Base-by-base conservation (phyloP, 116 monocot genomes). In the Dioscorea cayenensis region DNA sequence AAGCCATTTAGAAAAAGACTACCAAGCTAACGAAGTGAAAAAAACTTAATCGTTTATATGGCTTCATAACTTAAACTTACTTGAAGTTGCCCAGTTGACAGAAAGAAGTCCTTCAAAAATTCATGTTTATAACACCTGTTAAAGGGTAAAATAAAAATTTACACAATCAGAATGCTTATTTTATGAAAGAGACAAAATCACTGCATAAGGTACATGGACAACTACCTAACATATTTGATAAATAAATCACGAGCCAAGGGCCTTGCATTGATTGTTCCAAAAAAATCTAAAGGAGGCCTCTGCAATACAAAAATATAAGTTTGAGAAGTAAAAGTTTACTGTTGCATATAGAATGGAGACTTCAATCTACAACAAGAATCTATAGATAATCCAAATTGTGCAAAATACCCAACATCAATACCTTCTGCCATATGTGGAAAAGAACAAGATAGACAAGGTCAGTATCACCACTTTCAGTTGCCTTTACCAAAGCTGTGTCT, bases 371-470 rank as follows among this genome's bases (percentile, higher is more conserved):
- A 16, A n/a, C 19, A 55, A n/a, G n/a, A 55, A 55, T 11, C 18
- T 12, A 55, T n/a, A 5, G 55, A 18, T 55, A 55, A 55, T 14
- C 5, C 55, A 4, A 36, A 23, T 43, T 43, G 43, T 43, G 43
- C 12, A 6, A 49, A 35, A 27, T 12, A 35, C 17, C 22, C 36
- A 29, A n/a, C 29, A 65, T 65, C 65, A 74, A 50, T 78, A 99
- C 99, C 99, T 94, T 94, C 64, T 86, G 85, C 91, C 90, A 91
- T 23, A 91, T 86, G 83, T 89, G 99, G 75, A 99, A 94, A 68
- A 99, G 73, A 77, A 99, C 94, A 65, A 99, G 94, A 80, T 89
- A 99, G 27, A 94, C 71, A 51, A 99, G 91, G 74, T 99, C 99
- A 28, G 94, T 87, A 79, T 94, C 99, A 66, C 99, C 99, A 84